Evolutionary conservation across 176 grass and related monocot genomes (phyloP).

Genomic region (Triticum dicoccoides): DNA sequence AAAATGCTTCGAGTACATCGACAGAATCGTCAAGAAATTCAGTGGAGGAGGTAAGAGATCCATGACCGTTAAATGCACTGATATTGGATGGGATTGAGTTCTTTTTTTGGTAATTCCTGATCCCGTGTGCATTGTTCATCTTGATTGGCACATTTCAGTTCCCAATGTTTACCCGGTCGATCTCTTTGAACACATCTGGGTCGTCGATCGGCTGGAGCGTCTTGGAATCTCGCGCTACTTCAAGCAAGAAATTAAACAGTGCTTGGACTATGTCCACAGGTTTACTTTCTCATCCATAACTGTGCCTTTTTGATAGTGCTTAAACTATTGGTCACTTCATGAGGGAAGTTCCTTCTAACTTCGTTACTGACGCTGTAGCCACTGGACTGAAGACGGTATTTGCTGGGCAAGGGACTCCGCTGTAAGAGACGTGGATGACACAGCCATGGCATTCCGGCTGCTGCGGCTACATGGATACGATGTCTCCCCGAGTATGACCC

Average conservation of each 20-base stretch:
- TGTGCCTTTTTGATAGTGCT: slow-evolving; percentile 11
- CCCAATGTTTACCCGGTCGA: slow-evolving; percentile 84
- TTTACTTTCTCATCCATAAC: slow-evolving; percentile 41
- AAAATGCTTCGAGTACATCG: slow-evolving; percentile 67
- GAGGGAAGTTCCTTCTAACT: neutral
- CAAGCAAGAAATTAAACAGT: slow-evolving; percentile 58
- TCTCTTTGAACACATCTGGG: slow-evolving; percentile 76
- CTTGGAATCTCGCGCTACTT: slow-evolving; percentile 77
- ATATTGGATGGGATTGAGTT: neutral
- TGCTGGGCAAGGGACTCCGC: slow-evolving; percentile 81
- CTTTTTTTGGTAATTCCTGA: neutral
- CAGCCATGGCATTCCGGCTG: slow-evolving; percentile 86
- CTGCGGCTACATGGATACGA: slow-evolving; percentile 77
- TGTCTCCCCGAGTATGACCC: slow-evolving; percentile 52
- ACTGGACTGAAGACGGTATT: slow-evolving; percentile 85
- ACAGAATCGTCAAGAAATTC: slow-evolving; percentile 52
- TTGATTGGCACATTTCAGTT: slow-evolving; percentile 38
- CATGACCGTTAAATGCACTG: neutral
- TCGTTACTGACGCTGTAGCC: slow-evolving; percentile 29
- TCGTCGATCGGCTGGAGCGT: slow-evolving; percentile 63
- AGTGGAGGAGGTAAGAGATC: slow-evolving; percentile 59
- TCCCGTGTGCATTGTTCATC: neutral
- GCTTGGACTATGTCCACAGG: slow-evolving; percentile 75
- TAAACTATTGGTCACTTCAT: slow-evolving; percentile 37
- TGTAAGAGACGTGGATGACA: slow-evolving; percentile 85